Evolutionary conservation across 345 rosid species (phyloP).

Genomic region (Xanthoceras sorbifolium): DNA sequence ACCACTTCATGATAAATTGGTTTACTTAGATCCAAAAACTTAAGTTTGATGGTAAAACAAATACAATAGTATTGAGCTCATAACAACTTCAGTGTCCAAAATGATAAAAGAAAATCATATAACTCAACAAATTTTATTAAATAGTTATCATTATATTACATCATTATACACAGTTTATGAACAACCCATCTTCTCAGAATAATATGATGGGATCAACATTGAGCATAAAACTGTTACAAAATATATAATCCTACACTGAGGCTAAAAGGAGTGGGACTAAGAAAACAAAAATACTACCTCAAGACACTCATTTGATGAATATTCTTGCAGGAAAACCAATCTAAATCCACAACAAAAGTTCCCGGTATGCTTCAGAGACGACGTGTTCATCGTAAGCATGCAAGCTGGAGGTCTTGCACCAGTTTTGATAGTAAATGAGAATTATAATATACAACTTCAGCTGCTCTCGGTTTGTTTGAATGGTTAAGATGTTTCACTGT

Average conservation of each 20-base stretch:
- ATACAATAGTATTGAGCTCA: too few relatives aligned
- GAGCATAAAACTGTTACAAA: background rate
- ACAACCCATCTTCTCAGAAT: constrained; percentile 13
- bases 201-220: constrained; percentile 1
- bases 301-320: background rate
- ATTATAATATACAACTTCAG: background rate
- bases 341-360: background rate
- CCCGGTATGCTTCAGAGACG: background rate
- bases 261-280: background rate
- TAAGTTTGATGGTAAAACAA: too few relatives aligned
- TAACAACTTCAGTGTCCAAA: too few relatives aligned
- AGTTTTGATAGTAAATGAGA: background rate
- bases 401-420: background rate
- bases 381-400: background rate
- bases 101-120: too few relatives aligned
- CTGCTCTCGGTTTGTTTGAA: background rate
- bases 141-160: background rate
- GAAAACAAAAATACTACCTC: background rate
- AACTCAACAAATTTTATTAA: too few relatives aligned
- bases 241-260: background rate
- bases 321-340: background rate
- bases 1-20: too few relatives aligned
- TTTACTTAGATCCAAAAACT: too few relatives aligned
- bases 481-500: background rate
- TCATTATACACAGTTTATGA: constrained; percentile 22